Percentiles rank a stretch among this genome's conserved stretches.
phyloP scores from a whole-genome alignment of 176 grass and related monocot species.

The Bromus sterilis region DNA sequence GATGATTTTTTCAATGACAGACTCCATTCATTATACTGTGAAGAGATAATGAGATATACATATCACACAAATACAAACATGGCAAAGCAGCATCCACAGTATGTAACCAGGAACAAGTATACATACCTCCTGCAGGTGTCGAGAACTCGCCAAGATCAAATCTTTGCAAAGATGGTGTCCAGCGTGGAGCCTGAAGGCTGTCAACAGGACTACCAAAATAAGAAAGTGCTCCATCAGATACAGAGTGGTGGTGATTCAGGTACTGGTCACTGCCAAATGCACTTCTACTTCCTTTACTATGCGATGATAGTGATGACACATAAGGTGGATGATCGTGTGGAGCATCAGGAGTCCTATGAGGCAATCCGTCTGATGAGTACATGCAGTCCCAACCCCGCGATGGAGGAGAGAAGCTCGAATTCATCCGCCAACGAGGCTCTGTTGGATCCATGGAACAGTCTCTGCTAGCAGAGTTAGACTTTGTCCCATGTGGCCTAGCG shows the following conservation, averaged over 20 bases:
- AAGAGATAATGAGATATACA: background rate
- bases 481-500: slow-evolving; percentile 94
- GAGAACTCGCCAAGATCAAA: slow-evolving; percentile 87
- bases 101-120: slow-evolving; percentile 21
- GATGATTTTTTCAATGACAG: background rate
- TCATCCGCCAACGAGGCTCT: slow-evolving; percentile 77
- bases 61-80: background rate
- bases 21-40: background rate
- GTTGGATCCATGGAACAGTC: slow-evolving; percentile 83
- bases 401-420: slow-evolving; percentile 92
- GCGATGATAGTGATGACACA: slow-evolving; percentile 47
- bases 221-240: slow-evolving; percentile 91
- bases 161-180: slow-evolving; percentile 83
- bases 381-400: slow-evolving; percentile 71
- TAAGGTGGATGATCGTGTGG: slow-evolving; percentile 38
- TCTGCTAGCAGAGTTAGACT: slow-evolving; percentile 57
- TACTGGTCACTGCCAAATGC: slow-evolving; percentile 56
- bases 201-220: slow-evolving; percentile 89
- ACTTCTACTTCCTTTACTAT: slow-evolving; percentile 66
- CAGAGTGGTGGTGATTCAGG: slow-evolving; percentile 79
- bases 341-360: slow-evolving; percentile 50
- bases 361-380: slow-evolving; percentile 55
- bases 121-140: slow-evolving; percentile 68
- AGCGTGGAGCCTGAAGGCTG: slow-evolving; percentile 60
- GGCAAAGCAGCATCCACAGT: background rate